Evolutionary conservation across 257 asterid genomes (phyloP).

Genomic region (Orobanche coerulescens): DNA sequence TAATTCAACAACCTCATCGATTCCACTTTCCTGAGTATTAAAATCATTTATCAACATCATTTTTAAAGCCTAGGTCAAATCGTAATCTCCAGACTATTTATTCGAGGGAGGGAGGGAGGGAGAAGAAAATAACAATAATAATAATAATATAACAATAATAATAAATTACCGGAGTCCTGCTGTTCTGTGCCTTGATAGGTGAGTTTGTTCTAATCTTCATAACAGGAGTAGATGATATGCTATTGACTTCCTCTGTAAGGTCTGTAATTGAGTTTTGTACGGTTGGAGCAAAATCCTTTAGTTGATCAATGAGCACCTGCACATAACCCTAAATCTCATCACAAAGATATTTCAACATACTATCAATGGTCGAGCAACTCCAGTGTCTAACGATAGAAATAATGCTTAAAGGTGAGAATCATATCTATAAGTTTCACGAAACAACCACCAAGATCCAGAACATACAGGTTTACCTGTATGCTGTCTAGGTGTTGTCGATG

Average conservation of each 20-base stretch:
- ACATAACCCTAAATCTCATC: conserved; percentile 20
- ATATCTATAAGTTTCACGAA: conserved; percentile 18
- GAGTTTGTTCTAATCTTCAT: conserved; percentile 61
- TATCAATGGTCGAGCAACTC: conserved; percentile 15
- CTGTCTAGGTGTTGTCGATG: conserved; percentile 92
- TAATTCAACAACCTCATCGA: conserved; percentile 64
- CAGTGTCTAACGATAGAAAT: conserved; percentile 7
- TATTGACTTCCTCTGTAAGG: conserved; percentile 80
- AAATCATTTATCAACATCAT: conserved; percentile 19
- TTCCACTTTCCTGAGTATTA: conserved; percentile 53
- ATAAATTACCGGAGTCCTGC: conserved; percentile 54
- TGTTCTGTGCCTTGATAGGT: conserved; percentile 63
- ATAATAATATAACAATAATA: neutral
- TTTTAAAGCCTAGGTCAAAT: conserved; percentile 18
- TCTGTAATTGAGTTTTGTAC: conserved; percentile 81
- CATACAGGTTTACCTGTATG: conserved; percentile 61
- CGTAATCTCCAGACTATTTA: conserved; percentile 16
- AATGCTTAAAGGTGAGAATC: conserved; percentile 12
- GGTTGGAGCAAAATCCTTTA: conserved; percentile 94
- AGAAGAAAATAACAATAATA: neutral
- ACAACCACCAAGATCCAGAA: conserved; percentile 5
- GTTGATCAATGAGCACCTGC: conserved; percentile 94
- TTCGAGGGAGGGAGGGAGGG: no score
- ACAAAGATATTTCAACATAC: neutral
- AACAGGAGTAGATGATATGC: conserved; percentile 60